A percentile compares a stretch with the other conserved stretches of the same genome.
These are phyloP conservation scores for Rasamsonia emersonii DNA, from an alignment of 2,329 filamentous ascomycete genomes.

Conservation along the genomic window DNA sequence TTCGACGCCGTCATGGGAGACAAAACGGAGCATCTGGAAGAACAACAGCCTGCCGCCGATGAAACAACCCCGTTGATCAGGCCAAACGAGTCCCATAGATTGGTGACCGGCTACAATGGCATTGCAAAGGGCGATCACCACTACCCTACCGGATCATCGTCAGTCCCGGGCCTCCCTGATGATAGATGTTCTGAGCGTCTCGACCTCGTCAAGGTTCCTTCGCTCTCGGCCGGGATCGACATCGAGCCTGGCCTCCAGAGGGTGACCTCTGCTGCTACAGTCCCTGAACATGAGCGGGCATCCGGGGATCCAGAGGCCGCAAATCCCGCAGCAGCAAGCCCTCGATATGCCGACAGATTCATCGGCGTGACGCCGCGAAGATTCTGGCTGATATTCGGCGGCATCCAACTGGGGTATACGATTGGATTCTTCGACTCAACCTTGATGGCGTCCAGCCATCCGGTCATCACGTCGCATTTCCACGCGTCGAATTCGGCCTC, in stretches of 20 bases:
- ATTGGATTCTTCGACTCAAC: constrained; percentile 62
- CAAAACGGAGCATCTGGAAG: too few species aligned
- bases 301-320: constrained; percentile 8
- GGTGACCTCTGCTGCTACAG: constrained; percentile 11
- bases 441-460: constrained; percentile 73
- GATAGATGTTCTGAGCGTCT: too few species aligned
- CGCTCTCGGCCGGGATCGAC: constrained; percentile 19
- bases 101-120: too few species aligned
- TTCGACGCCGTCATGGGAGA: too few species aligned
- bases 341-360: constrained; percentile 24
- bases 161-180: too few species aligned
- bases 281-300: constrained; percentile 5
- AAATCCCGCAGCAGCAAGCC: constrained; percentile 1
- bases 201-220: constrained; percentile 18
- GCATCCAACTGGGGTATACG: constrained; percentile 51
- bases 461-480: constrained; percentile 74
- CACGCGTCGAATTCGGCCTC: constrained; percentile 68
- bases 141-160: too few species aligned
- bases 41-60: too few species aligned
- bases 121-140: too few species aligned
- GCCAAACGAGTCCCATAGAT: too few species aligned
- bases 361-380: constrained; percentile 32
- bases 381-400: constrained; percentile 57
- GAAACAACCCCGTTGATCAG: too few species aligned
- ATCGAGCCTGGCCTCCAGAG: constrained; percentile 19